phyloP scores from a whole-genome alignment of 73 alveolate genomes.

The Symbiodinium natans region DNA sequence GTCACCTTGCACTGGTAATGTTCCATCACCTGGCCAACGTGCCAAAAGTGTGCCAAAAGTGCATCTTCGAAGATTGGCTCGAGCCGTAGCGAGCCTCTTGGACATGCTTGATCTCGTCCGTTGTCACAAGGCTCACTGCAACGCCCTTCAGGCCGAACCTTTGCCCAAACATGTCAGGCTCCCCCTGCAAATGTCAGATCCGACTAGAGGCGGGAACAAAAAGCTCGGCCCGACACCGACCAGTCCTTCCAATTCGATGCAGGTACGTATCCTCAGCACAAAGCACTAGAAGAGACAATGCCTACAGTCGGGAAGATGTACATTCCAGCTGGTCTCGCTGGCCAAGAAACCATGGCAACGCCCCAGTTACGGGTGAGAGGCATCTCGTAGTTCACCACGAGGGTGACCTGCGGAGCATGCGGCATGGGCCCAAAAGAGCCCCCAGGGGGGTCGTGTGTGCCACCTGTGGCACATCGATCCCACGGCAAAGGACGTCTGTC shows the following conservation, averaged over 20 bases:
- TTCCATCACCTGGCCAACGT: not conserved
- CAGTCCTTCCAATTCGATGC: slow-evolving; percentile 71
- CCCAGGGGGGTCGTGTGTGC: no score
- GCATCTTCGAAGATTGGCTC: no score
- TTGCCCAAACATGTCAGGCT: not conserved
- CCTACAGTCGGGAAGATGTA: not conserved
- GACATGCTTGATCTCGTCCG: not conserved
- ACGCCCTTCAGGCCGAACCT: slow-evolving; percentile 81
- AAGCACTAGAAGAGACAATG: not conserved
- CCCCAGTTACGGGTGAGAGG: not conserved
- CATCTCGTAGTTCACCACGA: slow-evolving; percentile 86
- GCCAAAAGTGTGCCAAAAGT: no score
- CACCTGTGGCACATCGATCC: slow-evolving; percentile 86
- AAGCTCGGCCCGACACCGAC: not conserved
- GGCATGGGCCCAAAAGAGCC: no score
- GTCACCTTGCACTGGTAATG: not conserved
- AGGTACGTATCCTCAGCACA: slow-evolving; percentile 61
- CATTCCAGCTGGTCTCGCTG: not conserved
- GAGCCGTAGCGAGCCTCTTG: slow-evolving; percentile 46
- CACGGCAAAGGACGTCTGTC: slow-evolving; percentile 69
- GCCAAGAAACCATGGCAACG: not conserved
- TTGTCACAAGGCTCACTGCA: slow-evolving; percentile 50
- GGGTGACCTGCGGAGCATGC: slow-evolving; percentile 25
- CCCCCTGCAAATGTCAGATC: no score
- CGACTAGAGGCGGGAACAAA: no score